Base-by-base conservation (phyloP, 2,329 filamentous ascomycete species). In the Tolypocladium paradoxum region DNA sequence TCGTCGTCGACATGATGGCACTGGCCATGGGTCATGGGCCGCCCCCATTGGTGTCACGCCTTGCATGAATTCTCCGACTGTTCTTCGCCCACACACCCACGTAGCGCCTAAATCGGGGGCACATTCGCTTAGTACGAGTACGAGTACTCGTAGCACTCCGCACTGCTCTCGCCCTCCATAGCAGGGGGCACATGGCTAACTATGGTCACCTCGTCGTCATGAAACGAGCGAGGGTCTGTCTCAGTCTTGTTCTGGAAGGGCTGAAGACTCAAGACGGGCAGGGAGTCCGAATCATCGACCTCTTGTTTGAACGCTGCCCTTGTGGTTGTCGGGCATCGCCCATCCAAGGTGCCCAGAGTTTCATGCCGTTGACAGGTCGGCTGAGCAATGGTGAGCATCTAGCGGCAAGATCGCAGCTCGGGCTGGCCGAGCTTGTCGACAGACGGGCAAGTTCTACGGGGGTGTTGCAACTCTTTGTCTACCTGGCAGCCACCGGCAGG, bases 21-120 rank as follows among this genome's bases (percentile, higher is more conserved):
- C 35, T 14, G 9, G 16, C 40, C 8, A 29, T 45, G 40, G 40
- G 27, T 20, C 43, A 29, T 27, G 38, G 22, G 38, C 22, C 38
- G 11, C 38, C 51, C 46, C 53, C 45, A 61, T 60, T 61, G 58
- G 60, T 56, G 58, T 60, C n/a, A n/a, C n/a, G 51, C 61, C 57
- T 61, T 57, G 59, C 60, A 57, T 58, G 49, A 49, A 36, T 24
- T 46, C 35, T 40, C 55, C 20, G 38, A n/a, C n/a, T 24, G 8
- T 11, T 24, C 31, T 29, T 49, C n/a, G 20, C 24, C 37, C 46
- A 38, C 40, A 18, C 40, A 45, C 14, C 40, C 40, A 18, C 9
- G 40, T 5, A 3, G 16, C 27, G 18, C 43, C 27, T 47, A 29
- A 18, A 20, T 20, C 9, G 18, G 27, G 8, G 43, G 27, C 27